Conservation (phyloP, 441 rosid genomes). For the Adansonia rubrostipa region DNA sequence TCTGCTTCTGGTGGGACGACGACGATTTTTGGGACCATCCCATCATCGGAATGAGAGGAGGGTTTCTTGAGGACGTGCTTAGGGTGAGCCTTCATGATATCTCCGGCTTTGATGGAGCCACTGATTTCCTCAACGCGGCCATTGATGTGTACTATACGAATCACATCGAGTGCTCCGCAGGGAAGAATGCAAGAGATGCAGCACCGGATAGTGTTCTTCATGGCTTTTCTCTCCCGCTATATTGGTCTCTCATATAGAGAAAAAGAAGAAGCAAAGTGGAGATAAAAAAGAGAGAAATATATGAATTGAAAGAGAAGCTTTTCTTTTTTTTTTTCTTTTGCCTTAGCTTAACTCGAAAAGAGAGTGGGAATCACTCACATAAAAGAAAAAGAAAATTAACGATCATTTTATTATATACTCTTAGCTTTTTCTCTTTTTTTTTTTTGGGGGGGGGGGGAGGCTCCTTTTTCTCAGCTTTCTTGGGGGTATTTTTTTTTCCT, state of each 20-base stretch:
- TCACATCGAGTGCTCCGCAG: conserved; percentile 92
- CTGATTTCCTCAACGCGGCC: conserved; percentile 92
- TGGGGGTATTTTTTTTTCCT: conserved; percentile 17
- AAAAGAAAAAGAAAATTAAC: conserved; percentile 29
- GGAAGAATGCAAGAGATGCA: conserved; percentile 97
- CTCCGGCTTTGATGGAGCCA: conserved; percentile 75
- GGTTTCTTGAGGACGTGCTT: conserved; percentile 87
- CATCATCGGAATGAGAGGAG: conserved; percentile 54
- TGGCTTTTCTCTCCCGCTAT: conserved; percentile 36
- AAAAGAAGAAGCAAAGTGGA: conserved; percentile 29
- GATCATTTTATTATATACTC: conserved; percentile 34
- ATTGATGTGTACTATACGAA: conserved; percentile 84
- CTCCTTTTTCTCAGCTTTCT: neutral
- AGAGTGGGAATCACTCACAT: conserved; percentile 37
- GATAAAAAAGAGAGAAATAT: conserved; percentile 20
- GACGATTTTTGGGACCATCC: conserved; percentile 70
- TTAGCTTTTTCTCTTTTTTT: conserved; percentile 19
- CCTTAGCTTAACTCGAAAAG: neutral
- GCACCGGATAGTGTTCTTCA: conserved; percentile 88
- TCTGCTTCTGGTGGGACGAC: conserved; percentile 88
- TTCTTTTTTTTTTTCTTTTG: neutral
- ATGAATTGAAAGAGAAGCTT: conserved; percentile 22
- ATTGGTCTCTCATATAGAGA: conserved; percentile 33
- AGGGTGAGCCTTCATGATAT: conserved; percentile 83
- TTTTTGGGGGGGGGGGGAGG: neutral